phyloP scores from a whole-genome alignment of 179 eudicot genomes.

The Carnegiea gigantea region DNA sequence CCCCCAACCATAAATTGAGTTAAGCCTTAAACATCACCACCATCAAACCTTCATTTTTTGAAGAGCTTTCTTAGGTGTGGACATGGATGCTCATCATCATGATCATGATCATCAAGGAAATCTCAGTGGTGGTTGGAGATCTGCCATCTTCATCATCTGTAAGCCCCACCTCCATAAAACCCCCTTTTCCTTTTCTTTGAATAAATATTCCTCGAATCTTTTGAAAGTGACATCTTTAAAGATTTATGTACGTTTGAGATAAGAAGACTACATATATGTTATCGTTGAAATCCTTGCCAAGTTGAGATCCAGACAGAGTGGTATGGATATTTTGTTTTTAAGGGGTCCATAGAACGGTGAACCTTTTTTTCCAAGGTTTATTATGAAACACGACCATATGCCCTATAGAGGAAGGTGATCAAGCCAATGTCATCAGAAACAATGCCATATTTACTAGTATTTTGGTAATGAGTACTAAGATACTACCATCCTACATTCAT shows the following conservation, averaged over 20 bases:
- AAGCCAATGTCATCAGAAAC: too few relatives aligned
- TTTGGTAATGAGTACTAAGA: too few relatives aligned
- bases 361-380: neutral
- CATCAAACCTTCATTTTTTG: neutral
- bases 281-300: too few relatives aligned
- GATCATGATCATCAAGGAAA: conserved; percentile 17
- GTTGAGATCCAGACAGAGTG: neutral
- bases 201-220: too few relatives aligned
- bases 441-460: too few relatives aligned
- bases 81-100: neutral
- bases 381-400: neutral
- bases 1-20: neutral
- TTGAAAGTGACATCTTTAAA: too few relatives aligned
- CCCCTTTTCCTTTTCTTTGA: too few relatives aligned
- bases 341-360: neutral
- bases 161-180: neutral
- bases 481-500: too few relatives aligned
- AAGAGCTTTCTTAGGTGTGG: neutral
- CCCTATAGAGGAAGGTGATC: too few relatives aligned
- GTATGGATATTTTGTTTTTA: neutral
- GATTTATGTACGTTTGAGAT: neutral
- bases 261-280: neutral
- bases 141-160: conserved; percentile 77
- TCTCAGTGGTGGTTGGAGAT: conserved; percentile 55
- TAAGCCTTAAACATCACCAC: too few relatives aligned